Evolutionary conservation across 2,329 filamentous ascomycete genomes (phyloP).

Genomic region (Fusarium sp.): DNA sequence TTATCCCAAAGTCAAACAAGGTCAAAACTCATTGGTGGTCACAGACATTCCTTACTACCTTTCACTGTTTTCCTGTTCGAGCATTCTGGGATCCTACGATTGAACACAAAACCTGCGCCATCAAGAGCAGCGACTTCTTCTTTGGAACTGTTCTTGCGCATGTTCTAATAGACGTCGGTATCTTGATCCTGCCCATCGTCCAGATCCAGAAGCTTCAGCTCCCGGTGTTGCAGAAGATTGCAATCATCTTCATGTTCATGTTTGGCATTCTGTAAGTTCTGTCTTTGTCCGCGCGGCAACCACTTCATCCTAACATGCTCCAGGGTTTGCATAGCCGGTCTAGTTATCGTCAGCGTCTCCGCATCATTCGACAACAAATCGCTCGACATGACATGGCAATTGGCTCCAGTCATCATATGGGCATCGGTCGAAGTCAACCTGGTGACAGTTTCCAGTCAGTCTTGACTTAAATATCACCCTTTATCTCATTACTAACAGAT

Average conservation of each 20-base stretch:
- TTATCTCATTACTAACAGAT: too few relatives aligned
- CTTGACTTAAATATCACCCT: too few relatives aligned
- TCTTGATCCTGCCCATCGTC: slow-evolving; percentile 47
- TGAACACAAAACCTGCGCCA: slow-evolving; percentile 40
- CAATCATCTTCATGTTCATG: slow-evolving; percentile 44
- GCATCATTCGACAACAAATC: slow-evolving; percentile 30
- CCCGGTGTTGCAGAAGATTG: slow-evolving; percentile 40
- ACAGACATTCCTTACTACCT: slow-evolving; percentile 25
- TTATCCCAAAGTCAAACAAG: not conserved
- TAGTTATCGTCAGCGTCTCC: slow-evolving; percentile 36
- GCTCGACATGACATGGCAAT: slow-evolving; percentile 36
- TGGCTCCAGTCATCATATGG: slow-evolving; percentile 38
- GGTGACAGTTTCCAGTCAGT: slow-evolving; percentile 38
- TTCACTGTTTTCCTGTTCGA: slow-evolving; percentile 33
- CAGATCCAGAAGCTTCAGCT: slow-evolving; percentile 49
- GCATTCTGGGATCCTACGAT: slow-evolving; percentile 35
- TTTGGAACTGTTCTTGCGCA: slow-evolving; percentile 43
- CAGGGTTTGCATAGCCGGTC: slow-evolving; percentile 38
- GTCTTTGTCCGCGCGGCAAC: fast-evolving
- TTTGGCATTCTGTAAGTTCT: slow-evolving; percentile 48
- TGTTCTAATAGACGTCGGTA: slow-evolving; percentile 47
- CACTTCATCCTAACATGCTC: not conserved
- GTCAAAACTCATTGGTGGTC: not conserved
- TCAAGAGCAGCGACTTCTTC: slow-evolving; percentile 40
- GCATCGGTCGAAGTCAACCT: slow-evolving; percentile 43